Evolutionary conservation across 371 early-diverging fungal genomes (phyloP), one percentile per base, ranked within the genome.

Genomic region (Mycotypha africana): DNA sequence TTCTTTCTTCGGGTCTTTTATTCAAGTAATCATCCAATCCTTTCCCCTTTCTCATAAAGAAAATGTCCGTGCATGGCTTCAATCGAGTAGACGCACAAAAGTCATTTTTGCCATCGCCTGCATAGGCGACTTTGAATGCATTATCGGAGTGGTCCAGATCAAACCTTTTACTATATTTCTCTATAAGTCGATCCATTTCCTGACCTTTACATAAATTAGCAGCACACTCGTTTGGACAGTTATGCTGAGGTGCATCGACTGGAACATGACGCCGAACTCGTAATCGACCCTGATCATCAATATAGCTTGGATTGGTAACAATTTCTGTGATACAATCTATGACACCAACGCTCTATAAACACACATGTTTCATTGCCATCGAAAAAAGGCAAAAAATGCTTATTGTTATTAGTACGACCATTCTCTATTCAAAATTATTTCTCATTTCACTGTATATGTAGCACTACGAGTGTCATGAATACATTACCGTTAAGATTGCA

Each of bases 201-300:
- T 42, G 55, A 8, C 76, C 89, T 63, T 91, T 89, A 55, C 91
- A 91, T 14, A 91, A 65, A 49, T 91, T 91, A 15, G 74, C 58
- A 2, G 80, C 63, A 45, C 91, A 91, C 22, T 76, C 60, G 31
- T 77, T 70, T 7, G 65, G 49, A 54, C 89, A 91, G 14, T 67
- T 54, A 46, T 88, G 89, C 12, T 71, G 80, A 5, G 62, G 55
- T 8, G 56, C 68, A 16, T 67, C 58, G 9, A 68, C 52, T 9
- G 60, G 53, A 17, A 76, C 67, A 17, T 68, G 63, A 14, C 89
- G 67, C 3, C 49, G 49, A 11, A 90, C 66, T 24, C 67, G 53
- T 17, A 88, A 54, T 26, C 79, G 56, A 2, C 79, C 84, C 19
- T 59, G 41, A 0, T 59, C 62, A 42, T 80, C 82, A 30, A 70